A percentile compares a stretch with the other conserved stretches of the same genome.
phyloP scores from a whole-genome alignment of 306 rosid genomes.

The Dalbergia cultrata region DNA sequence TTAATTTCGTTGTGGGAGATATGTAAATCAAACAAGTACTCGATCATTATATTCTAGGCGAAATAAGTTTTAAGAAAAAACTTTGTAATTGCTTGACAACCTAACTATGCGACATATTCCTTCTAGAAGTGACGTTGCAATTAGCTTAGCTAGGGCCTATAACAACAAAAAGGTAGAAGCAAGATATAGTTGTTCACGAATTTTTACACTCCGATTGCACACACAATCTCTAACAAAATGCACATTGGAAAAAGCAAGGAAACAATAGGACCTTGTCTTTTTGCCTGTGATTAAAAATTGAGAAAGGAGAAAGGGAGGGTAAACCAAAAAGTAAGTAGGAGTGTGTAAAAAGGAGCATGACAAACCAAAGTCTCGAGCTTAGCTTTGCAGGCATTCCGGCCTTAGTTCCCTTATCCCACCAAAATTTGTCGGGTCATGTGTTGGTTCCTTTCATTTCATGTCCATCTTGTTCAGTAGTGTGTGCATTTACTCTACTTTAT shows the following conservation, averaged over 20 bases:
- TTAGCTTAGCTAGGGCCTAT: constrained; percentile 13
- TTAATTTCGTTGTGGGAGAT: too few species aligned
- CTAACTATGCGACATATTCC: constrained; percentile 12
- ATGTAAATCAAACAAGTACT: too few species aligned
- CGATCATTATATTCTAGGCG: neutral
- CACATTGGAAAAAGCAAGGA: constrained; percentile 40
- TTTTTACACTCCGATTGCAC: constrained; percentile 2
- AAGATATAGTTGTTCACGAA: neutral
- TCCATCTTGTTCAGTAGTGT: constrained; percentile 44
- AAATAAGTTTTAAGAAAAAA: neutral
- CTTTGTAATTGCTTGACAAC: constrained; percentile 22
- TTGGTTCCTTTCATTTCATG: constrained; percentile 43
- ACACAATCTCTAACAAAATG: constrained; percentile 24
- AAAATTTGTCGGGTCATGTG: constrained; percentile 71
- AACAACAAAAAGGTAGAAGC: constrained; percentile 3
- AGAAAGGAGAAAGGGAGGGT: constrained; percentile 37
- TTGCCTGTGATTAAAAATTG: constrained; percentile 38
- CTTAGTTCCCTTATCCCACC: constrained; percentile 72
- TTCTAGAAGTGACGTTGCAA: neutral
- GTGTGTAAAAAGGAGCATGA: constrained; percentile 57
- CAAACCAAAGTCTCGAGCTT: constrained; percentile 69
- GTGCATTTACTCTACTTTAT: constrained; percentile 32
- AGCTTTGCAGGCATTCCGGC: constrained; percentile 73
- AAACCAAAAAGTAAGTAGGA: constrained; percentile 55
- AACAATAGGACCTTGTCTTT: constrained; percentile 45